These are phyloP conservation scores for Pythium vanterpoolii DNA, from an alignment of 352 stramenopile species.

Conservation along the genomic window DNA sequence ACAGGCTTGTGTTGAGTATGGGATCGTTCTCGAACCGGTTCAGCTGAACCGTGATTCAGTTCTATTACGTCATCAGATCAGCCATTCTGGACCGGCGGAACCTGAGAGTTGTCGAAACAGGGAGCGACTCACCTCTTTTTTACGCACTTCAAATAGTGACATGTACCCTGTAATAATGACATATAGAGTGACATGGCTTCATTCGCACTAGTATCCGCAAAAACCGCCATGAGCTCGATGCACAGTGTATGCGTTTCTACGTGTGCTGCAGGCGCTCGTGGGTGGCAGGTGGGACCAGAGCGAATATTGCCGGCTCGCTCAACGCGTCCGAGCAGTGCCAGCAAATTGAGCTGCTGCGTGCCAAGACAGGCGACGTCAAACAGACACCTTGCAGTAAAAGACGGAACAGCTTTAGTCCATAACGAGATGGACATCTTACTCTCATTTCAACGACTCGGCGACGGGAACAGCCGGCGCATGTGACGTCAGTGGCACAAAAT, in stretches of 20 bases:
- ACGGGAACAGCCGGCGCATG: no score
- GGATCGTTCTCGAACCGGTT: conserved; percentile 15
- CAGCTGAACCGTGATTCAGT: neutral
- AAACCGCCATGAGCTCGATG: neutral
- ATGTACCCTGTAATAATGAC: neutral
- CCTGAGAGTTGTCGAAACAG: no score
- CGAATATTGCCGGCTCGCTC: conserved; percentile 36
- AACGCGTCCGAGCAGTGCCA: conserved; percentile 36
- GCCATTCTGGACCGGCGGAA: conserved; percentile 4
- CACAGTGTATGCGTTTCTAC: conserved; percentile 41
- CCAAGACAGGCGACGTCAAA: conserved; percentile 40
- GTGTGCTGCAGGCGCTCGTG: conserved; percentile 39
- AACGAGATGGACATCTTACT: conserved; percentile 3
- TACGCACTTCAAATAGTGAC: neutral
- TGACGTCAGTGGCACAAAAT: no score
- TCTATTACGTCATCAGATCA: neutral
- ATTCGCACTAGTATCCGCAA: neutral
- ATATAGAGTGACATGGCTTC: conserved; percentile 12
- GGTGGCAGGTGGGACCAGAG: conserved; percentile 32
- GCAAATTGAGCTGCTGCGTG: conserved; percentile 34
- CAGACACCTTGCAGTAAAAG: conserved; percentile 45
- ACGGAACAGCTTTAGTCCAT: conserved; percentile 43
- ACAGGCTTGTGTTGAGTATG: conserved; percentile 9
- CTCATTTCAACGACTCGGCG: neutral
- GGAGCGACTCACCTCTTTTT: neutral